Percentiles rank a stretch among this genome's conserved stretches.
phyloP scores from a whole-genome alignment of 164 flowering plant genomes.

The Aristolochia californica region DNA sequence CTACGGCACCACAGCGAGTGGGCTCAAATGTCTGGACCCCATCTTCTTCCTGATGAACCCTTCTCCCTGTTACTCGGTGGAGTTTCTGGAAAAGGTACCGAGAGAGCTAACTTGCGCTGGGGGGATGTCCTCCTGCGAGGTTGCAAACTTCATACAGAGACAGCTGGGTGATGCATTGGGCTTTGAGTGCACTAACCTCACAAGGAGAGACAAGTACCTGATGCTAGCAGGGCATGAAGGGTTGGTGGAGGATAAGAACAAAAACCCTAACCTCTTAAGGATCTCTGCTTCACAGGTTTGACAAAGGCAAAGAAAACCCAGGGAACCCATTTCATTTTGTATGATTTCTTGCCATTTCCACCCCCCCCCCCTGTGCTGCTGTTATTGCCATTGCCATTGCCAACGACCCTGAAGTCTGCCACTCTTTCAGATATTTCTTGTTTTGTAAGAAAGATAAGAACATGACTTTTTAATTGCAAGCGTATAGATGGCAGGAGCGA shows the following conservation, averaged over 20 bases:
- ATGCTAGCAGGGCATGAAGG: conserved; percentile 93
- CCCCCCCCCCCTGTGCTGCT: too few species aligned
- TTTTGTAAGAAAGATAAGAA: too few species aligned
- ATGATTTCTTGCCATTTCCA: background rate
- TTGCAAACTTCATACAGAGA: conserved; percentile 60
- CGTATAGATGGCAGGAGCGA: too few species aligned
- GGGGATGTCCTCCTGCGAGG: conserved; percentile 52
- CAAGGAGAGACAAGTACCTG: conserved; percentile 85
- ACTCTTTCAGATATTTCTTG: too few species aligned
- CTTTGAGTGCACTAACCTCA: conserved; percentile 72
- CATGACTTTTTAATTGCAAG: too few species aligned
- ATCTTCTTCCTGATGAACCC: conserved; percentile 88
- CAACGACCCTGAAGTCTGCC: too few species aligned
- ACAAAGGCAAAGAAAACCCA: background rate
- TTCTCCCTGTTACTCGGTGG: conserved; percentile 38
- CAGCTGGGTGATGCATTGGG: conserved; percentile 60
- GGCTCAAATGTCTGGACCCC: conserved; percentile 72
- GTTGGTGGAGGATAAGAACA: conserved; percentile 24
- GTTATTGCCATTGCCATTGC: too few species aligned
- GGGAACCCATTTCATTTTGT: background rate
- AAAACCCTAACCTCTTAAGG: background rate
- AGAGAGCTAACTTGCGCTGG: conserved; percentile 52
- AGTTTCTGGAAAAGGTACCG: conserved; percentile 49
- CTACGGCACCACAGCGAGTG: conserved; percentile 83
- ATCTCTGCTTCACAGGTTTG: too few species aligned